A percentile compares a stretch with the other conserved stretches of the same genome.
Conservation (phyloP, 2,329 filamentous ascomycete genomes). For the Balansia obtecta region DNA sequence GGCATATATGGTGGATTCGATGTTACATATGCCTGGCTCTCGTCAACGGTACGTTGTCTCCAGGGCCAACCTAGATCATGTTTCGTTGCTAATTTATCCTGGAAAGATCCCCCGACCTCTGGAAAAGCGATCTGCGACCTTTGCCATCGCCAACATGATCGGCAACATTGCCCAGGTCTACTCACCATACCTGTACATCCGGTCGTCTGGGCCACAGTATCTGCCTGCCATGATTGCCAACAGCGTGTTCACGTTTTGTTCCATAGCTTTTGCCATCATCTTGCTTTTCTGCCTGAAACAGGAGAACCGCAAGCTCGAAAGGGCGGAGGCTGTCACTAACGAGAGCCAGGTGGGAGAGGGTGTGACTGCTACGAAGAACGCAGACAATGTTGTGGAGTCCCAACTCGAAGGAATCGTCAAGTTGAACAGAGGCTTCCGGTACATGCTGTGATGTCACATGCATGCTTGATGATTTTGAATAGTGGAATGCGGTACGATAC, state of each 20-base stretch:
- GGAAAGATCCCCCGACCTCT: slow-evolving; percentile 3
- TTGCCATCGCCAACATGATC: slow-evolving; percentile 6
- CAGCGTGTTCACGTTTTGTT: slow-evolving; percentile 1
- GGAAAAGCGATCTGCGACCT: slow-evolving; percentile 5
- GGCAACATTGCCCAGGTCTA: slow-evolving; percentile 6
- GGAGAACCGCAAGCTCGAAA: slow-evolving; percentile 3
- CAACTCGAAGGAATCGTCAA: slow-evolving; percentile 1
- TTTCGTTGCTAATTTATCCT: neutral
- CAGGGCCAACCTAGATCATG: neutral
- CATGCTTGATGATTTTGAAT: neutral
- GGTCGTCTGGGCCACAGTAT: slow-evolving; percentile 4
- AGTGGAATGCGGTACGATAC: neutral
- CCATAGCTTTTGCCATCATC: neutral
- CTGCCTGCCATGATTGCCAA: slow-evolving; percentile 6
- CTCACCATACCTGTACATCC: slow-evolving; percentile 4
- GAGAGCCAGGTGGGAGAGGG: neutral
- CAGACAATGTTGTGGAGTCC: slow-evolving; percentile 1
- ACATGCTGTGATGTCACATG: neutral
- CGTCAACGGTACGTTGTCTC: slow-evolving; percentile 3
- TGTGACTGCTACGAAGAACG: neutral
- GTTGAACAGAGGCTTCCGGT: slow-evolving; percentile 5
- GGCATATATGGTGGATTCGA: slow-evolving; percentile 6
- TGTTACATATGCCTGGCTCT: slow-evolving; percentile 5
- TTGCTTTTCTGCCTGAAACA: slow-evolving; percentile 4
- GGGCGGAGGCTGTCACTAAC: neutral